Percentiles rank a stretch among this genome's conserved stretches.
Evolutionary conservation across 2,329 filamentous ascomycete genomes (phyloP).

Genomic region (Leptographium procerum): DNA sequence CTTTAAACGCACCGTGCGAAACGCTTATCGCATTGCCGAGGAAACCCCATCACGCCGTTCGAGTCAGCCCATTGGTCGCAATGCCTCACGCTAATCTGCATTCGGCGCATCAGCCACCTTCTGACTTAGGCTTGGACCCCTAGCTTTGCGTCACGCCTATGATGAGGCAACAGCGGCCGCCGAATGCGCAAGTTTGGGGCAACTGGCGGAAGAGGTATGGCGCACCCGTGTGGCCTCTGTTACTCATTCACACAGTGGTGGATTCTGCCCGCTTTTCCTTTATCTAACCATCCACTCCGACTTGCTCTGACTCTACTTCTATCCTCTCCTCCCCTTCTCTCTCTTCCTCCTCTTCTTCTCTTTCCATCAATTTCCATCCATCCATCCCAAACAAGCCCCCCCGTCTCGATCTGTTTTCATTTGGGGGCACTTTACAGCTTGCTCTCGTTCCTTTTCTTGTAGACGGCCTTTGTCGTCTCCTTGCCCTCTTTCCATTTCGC

Average conservation of each 20-base stretch:
- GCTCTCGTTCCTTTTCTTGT: conserved; percentile 2
- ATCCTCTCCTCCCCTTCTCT: conserved; percentile 3
- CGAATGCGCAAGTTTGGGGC: conserved; percentile 12
- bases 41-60: conserved; percentile 12
- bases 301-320: not conserved
- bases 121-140: conserved; percentile 6
- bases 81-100: conserved; percentile 15
- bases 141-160: conserved; percentile 10
- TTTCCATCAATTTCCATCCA: conserved; percentile 9
- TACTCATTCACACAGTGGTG: not conserved
- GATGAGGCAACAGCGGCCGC: conserved; percentile 14
- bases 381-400: conserved; percentile 11
- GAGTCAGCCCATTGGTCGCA: conserved; percentile 16
- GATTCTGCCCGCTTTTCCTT: not conserved
- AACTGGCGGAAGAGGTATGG: not conserved
- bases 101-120: conserved; percentile 12
- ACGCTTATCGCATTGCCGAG: conserved; percentile 18
- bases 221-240: not conserved
- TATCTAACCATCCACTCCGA: not conserved
- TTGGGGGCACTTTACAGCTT: conserved; percentile 13
- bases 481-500: not conserved
- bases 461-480: not conserved
- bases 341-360: not conserved
- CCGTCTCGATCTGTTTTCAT: not conserved
- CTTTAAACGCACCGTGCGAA: conserved; percentile 9